Base-by-base conservation (phyloP, 345 rosid genomes). In the Populus pruinosa region DNA sequence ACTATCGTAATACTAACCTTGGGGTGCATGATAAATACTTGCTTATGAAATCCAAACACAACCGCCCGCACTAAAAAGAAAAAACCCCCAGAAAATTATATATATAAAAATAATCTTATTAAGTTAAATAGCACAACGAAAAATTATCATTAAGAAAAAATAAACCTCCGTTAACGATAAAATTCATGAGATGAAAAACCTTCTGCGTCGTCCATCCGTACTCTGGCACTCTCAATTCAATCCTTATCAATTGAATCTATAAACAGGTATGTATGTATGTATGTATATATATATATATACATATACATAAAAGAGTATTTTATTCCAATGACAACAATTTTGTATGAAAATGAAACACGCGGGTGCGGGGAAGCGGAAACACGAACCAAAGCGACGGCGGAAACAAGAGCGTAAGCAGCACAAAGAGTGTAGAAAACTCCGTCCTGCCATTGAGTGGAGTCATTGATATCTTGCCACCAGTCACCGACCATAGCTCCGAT, bases 151-250 rank as follows among this genome's bases (percentile, higher is more conserved):
- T 72, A n/a, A 16, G 16, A 2, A 75, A 27, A 7, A 61, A 76
- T 59, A 2, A 72, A 95, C 99, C 99, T 92, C 99, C 99, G 85
- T 95, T 95, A 77, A 93, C 99, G 80, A 95, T 88, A 76, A 95
- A 91, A 84, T 95, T 95, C 98, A 96, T 92, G 79, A 96, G 92
- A 87, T 96, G 98, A 83, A 96, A 96, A 82, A 96, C 96, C 83
- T 96, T 96, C 87, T 93, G 99, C 21, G 94, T 96, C 5, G 97
- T 96, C 99, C 99, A 93, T 67, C 99, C 97, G 77, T 96, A 91
- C 74, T 96, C 99, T 0, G 99, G 99, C 82, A 96, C 99, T 91
- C 99, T 92, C 89, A 87, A 81, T 79, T 93, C 94, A 41, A 96
- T 96, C 87, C 98, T 88, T 39, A 93, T 84, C 74, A 96, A 81